These are phyloP conservation scores for Cladosporium sp. DNA, from an alignment of 2,329 filamentous ascomycete genomes.

Conservation along the genomic window DNA sequence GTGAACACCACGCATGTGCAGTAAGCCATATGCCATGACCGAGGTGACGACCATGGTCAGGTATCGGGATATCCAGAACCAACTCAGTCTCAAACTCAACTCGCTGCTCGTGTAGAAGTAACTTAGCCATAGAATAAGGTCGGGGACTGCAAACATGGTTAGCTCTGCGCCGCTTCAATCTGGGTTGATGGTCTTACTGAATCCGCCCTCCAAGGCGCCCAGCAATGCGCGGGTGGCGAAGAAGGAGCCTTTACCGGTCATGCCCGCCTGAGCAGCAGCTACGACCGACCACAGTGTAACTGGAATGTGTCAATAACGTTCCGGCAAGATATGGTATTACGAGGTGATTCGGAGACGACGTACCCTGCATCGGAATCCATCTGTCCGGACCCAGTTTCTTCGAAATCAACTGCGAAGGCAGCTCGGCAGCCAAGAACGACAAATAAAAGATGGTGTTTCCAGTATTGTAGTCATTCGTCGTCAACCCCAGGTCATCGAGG, in stretches of 20 bases:
- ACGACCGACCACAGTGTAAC: slow-evolving; percentile 49
- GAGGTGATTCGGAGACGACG: not conserved
- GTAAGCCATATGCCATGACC: slow-evolving; percentile 33
- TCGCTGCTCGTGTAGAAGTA: slow-evolving; percentile 76
- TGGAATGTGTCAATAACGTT: not conserved
- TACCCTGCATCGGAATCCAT: slow-evolving; percentile 44
- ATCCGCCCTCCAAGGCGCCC: slow-evolving; percentile 42
- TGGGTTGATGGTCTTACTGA: slow-evolving; percentile 31
- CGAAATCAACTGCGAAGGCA: slow-evolving; percentile 49
- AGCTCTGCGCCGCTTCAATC: not conserved
- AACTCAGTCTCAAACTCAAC: slow-evolving; percentile 65
- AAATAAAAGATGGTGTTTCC: slow-evolving; percentile 32
- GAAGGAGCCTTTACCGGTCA: slow-evolving; percentile 38
- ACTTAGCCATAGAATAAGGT: slow-evolving; percentile 66
- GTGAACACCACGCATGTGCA: slow-evolving; percentile 47
- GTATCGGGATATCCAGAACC: slow-evolving; percentile 59
- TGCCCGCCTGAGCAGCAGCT: slow-evolving; percentile 26
- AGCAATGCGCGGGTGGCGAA: slow-evolving; percentile 43
- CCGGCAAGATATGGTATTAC: not conserved
- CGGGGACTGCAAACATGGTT: slow-evolving; percentile 45
- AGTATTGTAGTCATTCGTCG: slow-evolving; percentile 35
- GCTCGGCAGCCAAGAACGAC: slow-evolving; percentile 39
- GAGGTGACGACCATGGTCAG: slow-evolving; percentile 30
- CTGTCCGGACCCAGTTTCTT: slow-evolving; percentile 49
- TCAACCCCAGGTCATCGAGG: slow-evolving; percentile 29